These are phyloP conservation scores for Amaranthus hypochondriacus DNA, from an alignment of 148 eudicot genomes.

Conservation along the genomic window DNA sequence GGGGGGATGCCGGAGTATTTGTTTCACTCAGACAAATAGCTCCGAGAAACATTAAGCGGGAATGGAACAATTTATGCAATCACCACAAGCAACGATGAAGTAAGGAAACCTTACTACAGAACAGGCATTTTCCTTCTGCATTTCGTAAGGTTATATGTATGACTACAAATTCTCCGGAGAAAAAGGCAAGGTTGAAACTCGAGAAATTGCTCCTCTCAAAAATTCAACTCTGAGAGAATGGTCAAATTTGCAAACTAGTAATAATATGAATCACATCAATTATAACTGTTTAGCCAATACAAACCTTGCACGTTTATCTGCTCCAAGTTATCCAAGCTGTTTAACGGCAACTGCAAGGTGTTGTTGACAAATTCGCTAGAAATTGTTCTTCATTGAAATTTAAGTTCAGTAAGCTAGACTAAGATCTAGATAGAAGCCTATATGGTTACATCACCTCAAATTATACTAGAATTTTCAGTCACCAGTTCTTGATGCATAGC, in stretches of 20 bases:
- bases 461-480: background rate
- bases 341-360: conserved; percentile 13
- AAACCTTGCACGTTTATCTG: conserved; percentile 22
- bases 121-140: background rate
- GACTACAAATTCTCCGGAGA: background rate
- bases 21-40: background rate
- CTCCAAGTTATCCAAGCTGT: conserved; percentile 13
- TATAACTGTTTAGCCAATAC: conserved; percentile 11
- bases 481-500: background rate
- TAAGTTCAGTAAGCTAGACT: conserved; percentile 13
- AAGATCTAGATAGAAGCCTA: conserved; percentile 4
- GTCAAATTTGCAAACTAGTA: conserved; percentile 4
- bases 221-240: conserved; percentile 2
- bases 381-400: conserved; percentile 24
- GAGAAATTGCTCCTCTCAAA: background rate
- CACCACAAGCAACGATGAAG: background rate
- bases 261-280: conserved; percentile 4
- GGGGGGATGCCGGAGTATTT: background rate
- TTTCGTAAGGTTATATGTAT: conserved; percentile 1
- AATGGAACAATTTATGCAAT: background rate
- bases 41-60: background rate
- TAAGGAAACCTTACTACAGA: background rate
- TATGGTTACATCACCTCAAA: background rate
- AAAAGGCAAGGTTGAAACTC: background rate
- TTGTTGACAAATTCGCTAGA: conserved; percentile 16